phyloP scores from a whole-genome alignment of 345 rosid species.

The Arabidopsis thaliana region TAIR10.1 NC_003076.8:19257501-19258000 shows the following conservation, averaged over 20 bases:
- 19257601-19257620: conserved; percentile 42
- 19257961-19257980: conserved; percentile 46
- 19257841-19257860: conserved; percentile 77
- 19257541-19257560: conserved; percentile 63
- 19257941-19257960: conserved; percentile 49
- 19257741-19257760: conserved; percentile 34
- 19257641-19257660: conserved; percentile 39
- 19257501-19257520: conserved; percentile 41
- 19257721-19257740: conserved; percentile 31
- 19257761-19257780: conserved; percentile 45
- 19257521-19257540: conserved; percentile 38
- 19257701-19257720: conserved; percentile 36
- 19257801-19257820: conserved; percentile 28
- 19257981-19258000: conserved; percentile 32
- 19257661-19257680: conserved; percentile 28
- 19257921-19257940: conserved; percentile 77
- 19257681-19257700: conserved; percentile 35
- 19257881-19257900: conserved; percentile 51
- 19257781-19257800: conserved; percentile 27
- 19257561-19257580: conserved; percentile 67
- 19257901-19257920: conserved; percentile 71
- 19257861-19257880: conserved; percentile 88
- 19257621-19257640: conserved; percentile 34
- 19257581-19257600: conserved; percentile 47
- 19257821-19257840: conserved; percentile 48